Conservation (phyloP, 768 basidiomycete genomes). For the Lyophyllum semitale region DNA sequence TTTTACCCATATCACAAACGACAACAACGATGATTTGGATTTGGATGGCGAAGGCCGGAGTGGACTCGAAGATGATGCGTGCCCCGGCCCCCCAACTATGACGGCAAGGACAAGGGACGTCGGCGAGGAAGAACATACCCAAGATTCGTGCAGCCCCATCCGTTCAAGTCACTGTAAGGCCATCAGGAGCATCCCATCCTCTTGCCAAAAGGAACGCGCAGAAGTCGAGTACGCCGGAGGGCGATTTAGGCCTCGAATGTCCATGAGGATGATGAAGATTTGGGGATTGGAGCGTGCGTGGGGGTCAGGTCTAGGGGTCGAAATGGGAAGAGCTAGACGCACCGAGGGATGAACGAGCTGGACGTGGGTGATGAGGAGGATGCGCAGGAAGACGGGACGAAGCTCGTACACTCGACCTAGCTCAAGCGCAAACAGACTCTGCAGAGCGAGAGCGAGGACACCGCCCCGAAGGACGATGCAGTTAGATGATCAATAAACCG, state of each 20-base stretch:
- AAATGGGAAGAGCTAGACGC: conserved; percentile 42
- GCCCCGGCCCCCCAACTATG: conserved; percentile 41
- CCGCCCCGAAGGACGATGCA: conserved; percentile 30
- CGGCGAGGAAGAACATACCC: conserved; percentile 19
- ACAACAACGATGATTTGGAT: conserved; percentile 28
- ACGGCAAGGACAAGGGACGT: conserved; percentile 29
- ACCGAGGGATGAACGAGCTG: conserved; percentile 41
- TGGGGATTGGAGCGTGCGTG: conserved; percentile 12
- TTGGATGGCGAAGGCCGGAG: conserved; percentile 32
- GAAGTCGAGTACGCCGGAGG: conserved; percentile 73
- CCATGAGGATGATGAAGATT: conserved; percentile 42
- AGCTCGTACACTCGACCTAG: conserved; percentile 74
- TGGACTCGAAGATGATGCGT: conserved; percentile 22
- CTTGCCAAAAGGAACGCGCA: conserved; percentile 34
- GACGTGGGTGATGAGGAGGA: conserved; percentile 38
- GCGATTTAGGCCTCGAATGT: conserved; percentile 73
- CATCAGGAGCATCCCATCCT: conserved; percentile 39
- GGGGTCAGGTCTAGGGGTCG: conserved; percentile 42
- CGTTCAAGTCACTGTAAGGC: conserved; percentile 50
- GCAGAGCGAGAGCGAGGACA: conserved; percentile 31
- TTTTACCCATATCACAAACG: conserved; percentile 54
- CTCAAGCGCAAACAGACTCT: conserved; percentile 73
- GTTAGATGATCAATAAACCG: conserved; percentile 66
- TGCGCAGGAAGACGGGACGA: conserved; percentile 75
- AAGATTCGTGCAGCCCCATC: conserved; percentile 44